Evolutionary conservation across 129 eudicot species (phyloP).

Genomic region (Arctium minus): DNA sequence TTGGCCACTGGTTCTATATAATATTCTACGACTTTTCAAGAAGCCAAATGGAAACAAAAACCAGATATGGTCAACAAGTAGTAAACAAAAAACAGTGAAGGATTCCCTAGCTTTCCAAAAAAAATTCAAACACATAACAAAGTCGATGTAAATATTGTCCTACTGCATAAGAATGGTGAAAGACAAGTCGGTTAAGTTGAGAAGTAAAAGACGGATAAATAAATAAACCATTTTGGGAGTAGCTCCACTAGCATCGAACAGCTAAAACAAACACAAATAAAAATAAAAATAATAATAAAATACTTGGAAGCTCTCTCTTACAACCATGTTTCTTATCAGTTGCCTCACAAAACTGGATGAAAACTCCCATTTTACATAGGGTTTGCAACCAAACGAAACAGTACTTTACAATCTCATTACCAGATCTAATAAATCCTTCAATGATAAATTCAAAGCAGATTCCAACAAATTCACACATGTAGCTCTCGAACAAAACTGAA

Average conservation of each 20-base stretch:
- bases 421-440: background rate
- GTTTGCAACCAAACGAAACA: constrained; percentile 14
- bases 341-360: background rate
- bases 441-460: constrained; percentile 6
- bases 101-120: background rate
- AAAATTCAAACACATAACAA: background rate
- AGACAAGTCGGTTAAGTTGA: background rate
- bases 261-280: constrained; percentile 1
- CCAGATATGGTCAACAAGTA: constrained; percentile 16
- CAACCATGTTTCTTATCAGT: background rate
- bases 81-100: constrained; percentile 8
- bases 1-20: constrained; percentile 13
- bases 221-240: background rate
- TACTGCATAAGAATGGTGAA: background rate
- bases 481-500: background rate
- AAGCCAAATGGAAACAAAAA: constrained; percentile 21
- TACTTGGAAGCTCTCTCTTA: background rate
- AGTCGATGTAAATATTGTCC: background rate
- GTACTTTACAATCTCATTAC: background rate
- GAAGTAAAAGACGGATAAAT: background rate
- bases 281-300: background rate
- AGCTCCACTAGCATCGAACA: background rate
- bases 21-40: background rate
- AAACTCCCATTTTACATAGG: constrained; percentile 1
- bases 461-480: constrained; percentile 7